Evolutionary conservation across 495 filamentous ascomycete genomes (phyloP).

Genomic region (Penicillium cataractarum): DNA sequence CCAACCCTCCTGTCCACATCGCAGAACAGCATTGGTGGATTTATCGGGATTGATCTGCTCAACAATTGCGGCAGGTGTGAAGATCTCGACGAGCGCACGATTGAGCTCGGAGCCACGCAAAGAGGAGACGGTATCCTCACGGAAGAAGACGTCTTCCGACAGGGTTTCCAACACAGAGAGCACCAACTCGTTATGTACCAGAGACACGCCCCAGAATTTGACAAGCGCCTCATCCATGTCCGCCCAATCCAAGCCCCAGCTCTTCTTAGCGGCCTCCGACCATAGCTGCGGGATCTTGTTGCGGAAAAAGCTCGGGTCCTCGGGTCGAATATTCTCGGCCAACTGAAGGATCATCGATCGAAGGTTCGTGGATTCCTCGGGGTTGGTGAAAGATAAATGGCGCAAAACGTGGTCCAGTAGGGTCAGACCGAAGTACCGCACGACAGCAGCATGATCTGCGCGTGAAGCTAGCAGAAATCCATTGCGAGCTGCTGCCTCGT

Average conservation of each 20-base stretch:
- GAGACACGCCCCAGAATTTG: conserved; percentile 74
- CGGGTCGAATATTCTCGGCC: conserved; percentile 67
- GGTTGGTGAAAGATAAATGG: conserved; percentile 73
- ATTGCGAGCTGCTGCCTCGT: conserved; percentile 75
- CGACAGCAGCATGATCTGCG: conserved; percentile 69
- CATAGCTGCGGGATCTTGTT: conserved; percentile 96
- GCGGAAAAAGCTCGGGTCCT: conserved; percentile 81
- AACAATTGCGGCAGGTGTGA: conserved; percentile 77
- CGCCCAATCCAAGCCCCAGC: conserved; percentile 88
- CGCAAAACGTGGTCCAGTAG: conserved; percentile 86
- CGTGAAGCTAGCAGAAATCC: conserved; percentile 84
- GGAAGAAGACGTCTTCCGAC: conserved; percentile 91
- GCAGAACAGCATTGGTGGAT: conserved; percentile 60
- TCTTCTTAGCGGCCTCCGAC: conserved; percentile 91
- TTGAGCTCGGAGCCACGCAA: conserved; percentile 82
- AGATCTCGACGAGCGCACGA: conserved; percentile 88
- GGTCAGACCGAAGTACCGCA: conserved; percentile 91
- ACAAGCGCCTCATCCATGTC: conserved; percentile 89
- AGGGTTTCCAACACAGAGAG: conserved; percentile 86
- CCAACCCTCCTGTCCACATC: conserved; percentile 86
- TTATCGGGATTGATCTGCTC: conserved; percentile 72
- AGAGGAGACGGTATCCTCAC: conserved; percentile 83
- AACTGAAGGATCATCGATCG: conserved; percentile 76
- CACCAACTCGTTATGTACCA: conserved; percentile 78
- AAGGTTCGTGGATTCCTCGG: conserved; percentile 64